phyloP scores from a whole-genome alignment of 331 rosid genomes.

The Pyracantha coccinea region DNA sequence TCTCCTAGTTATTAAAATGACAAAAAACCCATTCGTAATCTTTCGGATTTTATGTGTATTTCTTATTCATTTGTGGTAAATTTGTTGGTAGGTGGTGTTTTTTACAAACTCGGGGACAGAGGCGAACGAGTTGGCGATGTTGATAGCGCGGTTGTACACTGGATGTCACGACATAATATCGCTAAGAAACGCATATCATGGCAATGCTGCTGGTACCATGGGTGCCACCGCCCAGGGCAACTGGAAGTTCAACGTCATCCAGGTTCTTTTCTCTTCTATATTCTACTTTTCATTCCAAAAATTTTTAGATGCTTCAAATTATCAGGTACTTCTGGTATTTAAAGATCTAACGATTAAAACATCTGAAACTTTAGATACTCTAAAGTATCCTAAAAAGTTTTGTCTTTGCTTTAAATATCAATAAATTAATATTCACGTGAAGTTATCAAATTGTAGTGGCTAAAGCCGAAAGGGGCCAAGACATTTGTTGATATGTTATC shows the following conservation, averaged over 20 bases:
- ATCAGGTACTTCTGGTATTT: too few species aligned
- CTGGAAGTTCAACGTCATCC: constrained; percentile 78
- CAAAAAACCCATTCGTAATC: too few species aligned
- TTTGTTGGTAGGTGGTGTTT: constrained; percentile 56
- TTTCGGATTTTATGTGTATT: too few species aligned
- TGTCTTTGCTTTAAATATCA: background rate
- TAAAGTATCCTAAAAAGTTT: too few species aligned
- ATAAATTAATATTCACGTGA: background rate
- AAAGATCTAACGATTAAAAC: too few species aligned
- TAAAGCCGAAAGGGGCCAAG: background rate
- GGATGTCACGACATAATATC: constrained; percentile 85
- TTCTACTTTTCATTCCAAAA: background rate
- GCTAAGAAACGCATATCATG: constrained; percentile 82
- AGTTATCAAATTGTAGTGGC: background rate
- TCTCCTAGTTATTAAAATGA: too few species aligned
- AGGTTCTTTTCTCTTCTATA: constrained; percentile 29
- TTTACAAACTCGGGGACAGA: constrained; percentile 97
- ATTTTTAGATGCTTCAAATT: too few species aligned
- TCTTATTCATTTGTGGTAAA: background rate
- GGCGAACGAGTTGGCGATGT: constrained; percentile 84
- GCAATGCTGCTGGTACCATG: constrained; percentile 87
- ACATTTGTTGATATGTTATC: background rate
- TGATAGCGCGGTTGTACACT: constrained; percentile 68
- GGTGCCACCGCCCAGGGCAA: constrained; percentile 85
- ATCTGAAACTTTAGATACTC: too few species aligned